A percentile compares a stretch with the other conserved stretches of the same genome.
Evolutionary conservation across 768 basidiomycete species (phyloP).

Genomic region (Lentinula guzmanii): DNA sequence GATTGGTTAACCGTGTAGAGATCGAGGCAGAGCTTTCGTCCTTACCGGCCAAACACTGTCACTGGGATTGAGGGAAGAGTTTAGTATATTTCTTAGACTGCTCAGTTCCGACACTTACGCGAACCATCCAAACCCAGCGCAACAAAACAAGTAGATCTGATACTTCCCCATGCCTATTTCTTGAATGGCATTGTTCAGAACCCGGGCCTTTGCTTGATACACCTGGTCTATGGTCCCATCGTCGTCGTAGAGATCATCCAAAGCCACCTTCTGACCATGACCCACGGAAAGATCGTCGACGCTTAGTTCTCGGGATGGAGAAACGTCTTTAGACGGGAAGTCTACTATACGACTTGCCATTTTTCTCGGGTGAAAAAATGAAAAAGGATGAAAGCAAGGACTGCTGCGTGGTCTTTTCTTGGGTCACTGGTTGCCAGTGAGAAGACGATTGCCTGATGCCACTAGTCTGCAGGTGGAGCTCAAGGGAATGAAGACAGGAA

Average conservation of each 20-base stretch:
- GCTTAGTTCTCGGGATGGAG: not conserved
- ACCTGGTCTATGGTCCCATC: conserved; percentile 40
- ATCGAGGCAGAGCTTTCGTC: not conserved
- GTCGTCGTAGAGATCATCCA: conserved; percentile 13
- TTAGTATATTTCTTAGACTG: not conserved
- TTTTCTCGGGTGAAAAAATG: not conserved
- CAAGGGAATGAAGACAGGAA: no score
- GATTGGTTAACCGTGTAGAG: not conserved
- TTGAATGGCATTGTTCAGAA: conserved; percentile 56
- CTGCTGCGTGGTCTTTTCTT: no score
- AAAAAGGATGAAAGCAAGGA: no score
- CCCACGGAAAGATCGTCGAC: not conserved
- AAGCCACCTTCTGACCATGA: not conserved
- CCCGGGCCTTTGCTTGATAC: conserved; percentile 50
- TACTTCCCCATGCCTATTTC: conserved; percentile 71
- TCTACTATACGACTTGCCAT: not conserved
- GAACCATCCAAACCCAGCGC: conserved; percentile 73
- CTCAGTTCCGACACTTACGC: conserved; percentile 30
- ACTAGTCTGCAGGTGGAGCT: no score
- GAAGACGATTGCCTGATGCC: no score
- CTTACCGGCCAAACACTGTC: conserved; percentile 73
- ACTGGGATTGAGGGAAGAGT: conserved; percentile 22
- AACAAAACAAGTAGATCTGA: conserved; percentile 57
- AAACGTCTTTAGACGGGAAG: not conserved
- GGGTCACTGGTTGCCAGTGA: no score